Percentiles rank a stretch among this genome's conserved stretches.
Evolutionary conservation across 1,139 yeast genomes (phyloP).

Genomic region (Diutina siamensis): DNA sequence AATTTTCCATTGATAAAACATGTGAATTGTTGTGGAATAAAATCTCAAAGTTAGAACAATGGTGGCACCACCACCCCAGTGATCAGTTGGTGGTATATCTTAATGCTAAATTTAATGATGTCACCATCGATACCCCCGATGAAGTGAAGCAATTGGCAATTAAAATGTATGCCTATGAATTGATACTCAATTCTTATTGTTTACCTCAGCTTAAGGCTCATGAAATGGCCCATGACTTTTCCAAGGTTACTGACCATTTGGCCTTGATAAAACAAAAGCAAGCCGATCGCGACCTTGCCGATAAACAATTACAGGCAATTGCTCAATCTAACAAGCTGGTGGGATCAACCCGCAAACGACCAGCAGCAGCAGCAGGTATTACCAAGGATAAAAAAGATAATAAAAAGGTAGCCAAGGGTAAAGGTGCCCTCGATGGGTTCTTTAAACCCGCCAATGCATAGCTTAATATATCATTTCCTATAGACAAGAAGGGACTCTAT

Average conservation of each 20-base stretch:
- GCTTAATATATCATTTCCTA: neutral
- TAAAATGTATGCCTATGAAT: conserved; percentile 18
- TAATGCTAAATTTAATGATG: conserved; percentile 17
- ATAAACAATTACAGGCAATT: conserved; percentile 23
- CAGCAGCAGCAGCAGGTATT: no score
- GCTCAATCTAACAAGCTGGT: conserved; percentile 12
- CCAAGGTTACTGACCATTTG: conserved; percentile 20
- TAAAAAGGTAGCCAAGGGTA: conserved; percentile 37
- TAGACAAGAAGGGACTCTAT: no score
- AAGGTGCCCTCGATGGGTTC: conserved; percentile 55
- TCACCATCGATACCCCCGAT: conserved; percentile 16
- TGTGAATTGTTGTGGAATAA: conserved; percentile 26
- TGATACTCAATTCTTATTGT: conserved; percentile 20
- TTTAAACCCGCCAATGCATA: conserved; percentile 20
- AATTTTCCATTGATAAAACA: conserved; percentile 22
- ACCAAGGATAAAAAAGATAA: conserved; percentile 12
- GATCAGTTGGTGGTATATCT: conserved; percentile 22
- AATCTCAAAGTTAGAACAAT: conserved; percentile 35
- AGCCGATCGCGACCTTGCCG: conserved; percentile 21
- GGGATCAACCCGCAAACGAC: conserved; percentile 13
- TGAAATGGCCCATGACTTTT: conserved; percentile 18
- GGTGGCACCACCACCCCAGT: conserved; percentile 32
- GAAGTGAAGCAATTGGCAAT: conserved; percentile 18
- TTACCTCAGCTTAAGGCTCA: conserved; percentile 11
- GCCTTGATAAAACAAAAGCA: conserved; percentile 17